Base-by-base conservation (phyloP, 2,329 filamentous ascomycete genomes). In the Scopulariopsis brevicaulis region DNA sequence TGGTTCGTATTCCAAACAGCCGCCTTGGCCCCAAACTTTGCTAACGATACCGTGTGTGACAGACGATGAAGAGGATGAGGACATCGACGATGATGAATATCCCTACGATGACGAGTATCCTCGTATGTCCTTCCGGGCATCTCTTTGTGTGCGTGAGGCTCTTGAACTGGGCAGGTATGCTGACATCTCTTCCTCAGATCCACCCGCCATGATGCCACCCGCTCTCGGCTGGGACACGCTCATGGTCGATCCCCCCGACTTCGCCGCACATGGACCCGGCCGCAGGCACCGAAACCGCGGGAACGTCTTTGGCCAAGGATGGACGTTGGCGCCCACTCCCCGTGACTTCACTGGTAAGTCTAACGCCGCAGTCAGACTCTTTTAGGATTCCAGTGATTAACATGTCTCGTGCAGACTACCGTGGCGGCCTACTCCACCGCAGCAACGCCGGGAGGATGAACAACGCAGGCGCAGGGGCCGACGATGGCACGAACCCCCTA, bases 401-500 rank as follows among this genome's bases (percentile, higher is more conserved):
- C 46, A 11, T n/a, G 5, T 14, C 6, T 59, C 60, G 28, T 8
- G 58, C 58, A 72, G 76, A 80, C 59, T 79, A 80, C 64, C 73
- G 76, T 51, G 77, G 46, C n/a, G 46, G 70, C 63, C 77, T 75
- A 60, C 76, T 71, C 76, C 71, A 71, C 24, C 70, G 81, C 63
- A 72, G 77, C 60, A 79, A 84, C 64, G 77, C 56, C 20, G 46
- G 46, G n/a, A 50, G 46, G 12, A 24, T 50, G 46, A 50, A 22
- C 53, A 74, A 73, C 22, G 75, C 80, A 35, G 73, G 81, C 56
- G 78, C 81, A 59, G 77, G 77, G 32, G 78, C 81, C 37, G 90
- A 96, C 62, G 92, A 96, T 67, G 91, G 90, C 3, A 79, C 85
- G 24, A 96, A 97, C 66, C 93, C 93, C 51, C 77, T 97, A 14